Evolutionary conservation across 257 asterid species (phyloP), one percentile per base, ranked within the genome.

Genomic region (Cordia subcordata): DNA sequence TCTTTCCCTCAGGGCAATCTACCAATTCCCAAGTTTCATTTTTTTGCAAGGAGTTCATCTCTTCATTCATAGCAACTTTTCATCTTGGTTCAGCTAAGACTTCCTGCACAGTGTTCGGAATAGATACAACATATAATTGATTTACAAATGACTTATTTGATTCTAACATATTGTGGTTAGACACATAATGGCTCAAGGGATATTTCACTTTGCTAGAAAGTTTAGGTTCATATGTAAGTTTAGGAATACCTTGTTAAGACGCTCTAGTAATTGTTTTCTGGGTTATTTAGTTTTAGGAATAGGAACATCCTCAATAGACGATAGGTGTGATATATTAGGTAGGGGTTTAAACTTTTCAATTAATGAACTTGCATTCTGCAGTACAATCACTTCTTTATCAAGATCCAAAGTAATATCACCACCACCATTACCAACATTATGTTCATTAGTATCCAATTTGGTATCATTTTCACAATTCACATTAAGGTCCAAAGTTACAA

Each of bases 61-160:
- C 10, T 8, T 42, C 47, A 42, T 42, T 42, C 47, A 42, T 42
- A 10, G 47, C 10, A 8, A 2, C 12, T 42, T 42, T 10, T 42
- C 47, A 42, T 11, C 47, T 42, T 10, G 47, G 47, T 1, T 14
- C 47, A 42, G 10, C 15, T 42, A 42, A 42, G 4, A 11, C 10
- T 42, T 42, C 47, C 2, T 42, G 15, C 15, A n/a, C 10, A 8
- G 4, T 42, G 47, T 42, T 42, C 4, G 47, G 47, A 10, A 42
- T 14, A 42, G 60, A 55, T 55, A 13, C 45, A 55, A 4, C 16
- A 32, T 46, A 32, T 55, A 27, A 55, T 55, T 55, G 46, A 55
- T 32, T 55, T n/a, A 55, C 22, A 55, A 55, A 55, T 55, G 60
- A 55, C 21, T 55, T n/a, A 55, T 32, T 55, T 35, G 23, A 13